These are phyloP conservation scores for Penicillium brasilianum DNA, from an alignment of 2,329 filamentous ascomycete genomes.

Conservation along the genomic window DNA sequence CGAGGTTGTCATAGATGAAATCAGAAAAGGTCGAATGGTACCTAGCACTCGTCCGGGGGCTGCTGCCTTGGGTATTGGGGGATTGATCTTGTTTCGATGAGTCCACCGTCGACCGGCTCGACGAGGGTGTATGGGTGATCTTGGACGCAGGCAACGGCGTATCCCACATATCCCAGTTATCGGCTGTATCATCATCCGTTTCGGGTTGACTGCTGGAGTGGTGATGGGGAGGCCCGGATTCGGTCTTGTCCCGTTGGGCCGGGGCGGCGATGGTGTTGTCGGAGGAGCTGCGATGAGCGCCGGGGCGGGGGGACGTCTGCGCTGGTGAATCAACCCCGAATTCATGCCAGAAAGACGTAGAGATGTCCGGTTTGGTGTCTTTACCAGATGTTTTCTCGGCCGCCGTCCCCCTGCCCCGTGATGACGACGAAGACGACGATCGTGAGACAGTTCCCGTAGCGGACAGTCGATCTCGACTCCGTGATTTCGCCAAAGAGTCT, in stretches of 20 bases:
- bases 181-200: constrained; percentile 51
- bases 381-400: constrained; percentile 46
- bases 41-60: constrained; percentile 60
- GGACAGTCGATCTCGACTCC: constrained; percentile 41
- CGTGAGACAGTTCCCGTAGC: constrained; percentile 37
- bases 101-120: constrained; percentile 56
- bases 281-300: constrained; percentile 35
- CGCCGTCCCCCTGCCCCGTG: constrained; percentile 37
- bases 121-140: constrained; percentile 49
- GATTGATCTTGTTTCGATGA: constrained; percentile 53
- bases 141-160: constrained; percentile 47
- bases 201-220: constrained; percentile 32
- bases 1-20: constrained; percentile 34
- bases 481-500: constrained; percentile 39
- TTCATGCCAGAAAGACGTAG: constrained; percentile 56
- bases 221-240: constrained; percentile 41
- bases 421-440: constrained; percentile 40
- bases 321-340: constrained; percentile 56
- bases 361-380: constrained; percentile 49
- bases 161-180: constrained; percentile 63
- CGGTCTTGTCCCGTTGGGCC: constrained; percentile 44
- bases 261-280: constrained; percentile 29
- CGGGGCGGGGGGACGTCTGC: constrained; percentile 41
- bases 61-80: constrained; percentile 52
- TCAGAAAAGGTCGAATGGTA: constrained; percentile 43